These are phyloP conservation scores for Russula sp. DNA, from an alignment of 768 basidiomycete genomes.

Conservation along the genomic window DNA sequence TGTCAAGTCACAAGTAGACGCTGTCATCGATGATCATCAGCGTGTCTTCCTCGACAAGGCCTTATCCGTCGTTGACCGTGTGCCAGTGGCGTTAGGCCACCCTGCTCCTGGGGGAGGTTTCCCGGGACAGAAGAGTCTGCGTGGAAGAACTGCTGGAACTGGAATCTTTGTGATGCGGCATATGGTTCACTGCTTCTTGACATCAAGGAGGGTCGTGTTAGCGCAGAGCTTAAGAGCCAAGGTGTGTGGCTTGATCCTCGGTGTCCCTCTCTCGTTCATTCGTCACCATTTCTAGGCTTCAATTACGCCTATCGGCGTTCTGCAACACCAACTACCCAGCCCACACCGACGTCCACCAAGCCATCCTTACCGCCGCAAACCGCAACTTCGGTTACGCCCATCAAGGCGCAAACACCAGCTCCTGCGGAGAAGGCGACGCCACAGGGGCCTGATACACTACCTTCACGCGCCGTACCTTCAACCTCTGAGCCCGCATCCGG, in stretches of 20 bases:
- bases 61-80: constrained; percentile 73
- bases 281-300: constrained; percentile 57
- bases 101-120: constrained; percentile 42
- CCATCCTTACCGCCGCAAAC: constrained; percentile 48
- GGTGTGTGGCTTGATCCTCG: constrained; percentile 47
- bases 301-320: constrained; percentile 92
- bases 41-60: constrained; percentile 86
- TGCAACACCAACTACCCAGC: constrained; percentile 50
- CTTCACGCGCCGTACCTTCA: constrained; percentile 4
- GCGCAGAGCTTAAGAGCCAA: constrained; percentile 88
- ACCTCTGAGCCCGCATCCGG: constrained; percentile 18
- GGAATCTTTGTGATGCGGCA: constrained; percentile 96
- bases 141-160: constrained; percentile 99
- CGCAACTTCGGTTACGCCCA: constrained; percentile 37
- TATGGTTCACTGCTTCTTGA: constrained; percentile 88
- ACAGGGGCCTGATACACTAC: constrained; percentile 5
- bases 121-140: constrained; percentile 78
- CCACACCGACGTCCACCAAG: constrained; percentile 58
- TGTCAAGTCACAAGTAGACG: constrained; percentile 87
- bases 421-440: constrained; percentile 22
- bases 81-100: constrained; percentile 57
- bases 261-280: not conserved
- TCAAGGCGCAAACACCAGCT: constrained; percentile 39
- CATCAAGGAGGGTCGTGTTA: constrained; percentile 87
- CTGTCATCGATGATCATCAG: constrained; percentile 89